A percentile compares a stretch with the other conserved stretches of the same genome.
Evolutionary conservation across 169 alveolate genomes (phyloP).

Genomic region (Plasmodium knowlesi): DNA sequence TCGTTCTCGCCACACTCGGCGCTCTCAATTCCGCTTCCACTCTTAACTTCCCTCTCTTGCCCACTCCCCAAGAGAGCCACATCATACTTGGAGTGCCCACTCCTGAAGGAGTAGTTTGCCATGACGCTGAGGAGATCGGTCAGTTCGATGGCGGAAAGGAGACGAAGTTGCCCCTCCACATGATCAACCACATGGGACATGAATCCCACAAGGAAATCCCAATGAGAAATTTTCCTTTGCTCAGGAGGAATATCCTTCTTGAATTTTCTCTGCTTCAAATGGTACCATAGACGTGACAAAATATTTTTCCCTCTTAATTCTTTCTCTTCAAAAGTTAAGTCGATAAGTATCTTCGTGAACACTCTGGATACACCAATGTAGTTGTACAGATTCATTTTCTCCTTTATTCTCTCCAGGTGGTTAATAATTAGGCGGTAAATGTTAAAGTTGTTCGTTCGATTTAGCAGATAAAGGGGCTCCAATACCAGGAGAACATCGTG

Average conservation of each 20-base stretch:
- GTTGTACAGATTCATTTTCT: conserved; percentile 46
- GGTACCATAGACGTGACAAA: conserved; percentile 11
- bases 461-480: conserved; percentile 57
- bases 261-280: conserved; percentile 32
- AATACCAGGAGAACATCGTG: conserved; percentile 26
- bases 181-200: conserved; percentile 28
- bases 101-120: conserved; percentile 54
- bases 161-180: conserved; percentile 27
- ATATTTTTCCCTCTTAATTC: not conserved
- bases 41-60: not conserved
- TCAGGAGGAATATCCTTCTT: conserved; percentile 27
- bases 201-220: conserved; percentile 27
- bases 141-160: conserved; percentile 59
- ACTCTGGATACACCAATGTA: conserved; percentile 67
- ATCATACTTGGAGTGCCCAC: conserved; percentile 21
- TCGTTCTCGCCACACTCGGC: not conserved
- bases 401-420: conserved; percentile 28
- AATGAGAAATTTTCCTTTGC: conserved; percentile 46
- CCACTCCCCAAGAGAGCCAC: not conserved
- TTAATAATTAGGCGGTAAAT: conserved; percentile 68
- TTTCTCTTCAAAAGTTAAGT: conserved; percentile 19
- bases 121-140: conserved; percentile 69
- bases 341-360: conserved; percentile 57
- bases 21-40: not conserved
- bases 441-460: conserved; percentile 31